Conservation (phyloP, 768 basidiomycete genomes). For the Baorangia bicolor region DNA sequence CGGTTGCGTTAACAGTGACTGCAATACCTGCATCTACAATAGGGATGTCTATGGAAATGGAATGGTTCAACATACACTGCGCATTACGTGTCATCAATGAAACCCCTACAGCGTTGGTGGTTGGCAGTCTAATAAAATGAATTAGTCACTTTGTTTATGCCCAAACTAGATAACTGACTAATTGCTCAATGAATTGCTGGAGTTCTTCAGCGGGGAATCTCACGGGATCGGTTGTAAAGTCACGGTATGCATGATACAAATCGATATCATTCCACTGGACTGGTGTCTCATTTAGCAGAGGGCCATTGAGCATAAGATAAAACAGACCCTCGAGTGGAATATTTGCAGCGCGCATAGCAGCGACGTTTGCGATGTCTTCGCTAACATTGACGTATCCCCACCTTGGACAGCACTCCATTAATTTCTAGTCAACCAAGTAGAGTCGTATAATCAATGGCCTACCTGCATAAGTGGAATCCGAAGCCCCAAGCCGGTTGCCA, state of each 20-base stretch:
- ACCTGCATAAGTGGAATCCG: constrained; percentile 76
- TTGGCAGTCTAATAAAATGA: constrained; percentile 18
- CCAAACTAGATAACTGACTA: constrained; percentile 42
- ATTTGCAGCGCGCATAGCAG: constrained; percentile 60
- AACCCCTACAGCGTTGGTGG: constrained; percentile 30
- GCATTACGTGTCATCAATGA: not conserved
- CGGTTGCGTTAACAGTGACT: constrained; percentile 55
- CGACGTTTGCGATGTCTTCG: constrained; percentile 55
- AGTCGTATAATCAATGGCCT: not conserved
- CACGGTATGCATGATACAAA: constrained; percentile 64
- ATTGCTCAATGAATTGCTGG: constrained; percentile 49
- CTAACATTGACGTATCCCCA: constrained; percentile 54
- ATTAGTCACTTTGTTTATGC: constrained; percentile 2
- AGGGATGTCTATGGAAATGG: constrained; percentile 52
- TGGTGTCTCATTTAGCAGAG: constrained; percentile 20
- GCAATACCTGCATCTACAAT: constrained; percentile 68
- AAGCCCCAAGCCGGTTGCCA: constrained; percentile 78
- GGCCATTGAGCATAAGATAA: not conserved
- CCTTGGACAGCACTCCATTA: not conserved
- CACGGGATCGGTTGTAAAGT: constrained; percentile 68
- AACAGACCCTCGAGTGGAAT: constrained; percentile 72
- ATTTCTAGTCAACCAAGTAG: not conserved
- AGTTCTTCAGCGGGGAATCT: constrained; percentile 58
- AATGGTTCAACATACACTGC: not conserved
- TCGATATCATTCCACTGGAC: constrained; percentile 84